Evolutionary conservation across 306 rosid genomes (phyloP), one percentile per base, ranked within the genome.

Genomic region (Citrullus amarus): DNA sequence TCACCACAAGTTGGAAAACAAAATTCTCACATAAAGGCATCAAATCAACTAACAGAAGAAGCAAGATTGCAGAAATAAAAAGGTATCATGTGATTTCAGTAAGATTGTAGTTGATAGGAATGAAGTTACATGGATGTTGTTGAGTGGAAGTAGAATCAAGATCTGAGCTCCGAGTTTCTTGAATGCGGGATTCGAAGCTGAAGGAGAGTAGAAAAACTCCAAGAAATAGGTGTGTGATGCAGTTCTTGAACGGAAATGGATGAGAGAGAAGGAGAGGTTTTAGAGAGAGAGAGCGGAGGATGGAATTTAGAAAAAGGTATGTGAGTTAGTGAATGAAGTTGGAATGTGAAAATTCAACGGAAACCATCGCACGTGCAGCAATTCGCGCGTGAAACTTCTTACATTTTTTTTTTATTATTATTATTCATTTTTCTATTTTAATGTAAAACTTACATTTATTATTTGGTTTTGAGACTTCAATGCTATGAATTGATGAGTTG

Each of bases 131-230:
- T 77, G 80, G 58, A 77, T 77, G 72, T 63, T 63, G 4, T 61
- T 48, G 25, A 43, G 18, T 32, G 50, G 34, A 78, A 65, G 81
- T 32, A 9, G 34, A 48, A 78, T 30, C 50, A 32, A 78, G 81
- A 78, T 78, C 81, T 50, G 75, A 63, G 81, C 62, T 63, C 53
- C 36, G 38, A 25, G 22, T 11, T 30, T 63, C 38, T 50, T 48
- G 81, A 78, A 61, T 32, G 75, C 3, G 61, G 32, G 81, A 71
- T 62, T 78, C 41, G 50, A 63, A 63, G 81, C 22, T 62, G 28
- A 73, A 32, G 25, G 3, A 8, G 4, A 9, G 79, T 11, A 54
- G 48, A 51, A 1, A 14, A 56, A 34, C 17, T 32, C 18, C 9
- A 28, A 4, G 18, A n/a, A 53, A 73, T 14, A 6, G 38, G 14